phyloP scores from a whole-genome alignment of 2,329 filamentous ascomycete species.

The Fusarium sacchari region DNA sequence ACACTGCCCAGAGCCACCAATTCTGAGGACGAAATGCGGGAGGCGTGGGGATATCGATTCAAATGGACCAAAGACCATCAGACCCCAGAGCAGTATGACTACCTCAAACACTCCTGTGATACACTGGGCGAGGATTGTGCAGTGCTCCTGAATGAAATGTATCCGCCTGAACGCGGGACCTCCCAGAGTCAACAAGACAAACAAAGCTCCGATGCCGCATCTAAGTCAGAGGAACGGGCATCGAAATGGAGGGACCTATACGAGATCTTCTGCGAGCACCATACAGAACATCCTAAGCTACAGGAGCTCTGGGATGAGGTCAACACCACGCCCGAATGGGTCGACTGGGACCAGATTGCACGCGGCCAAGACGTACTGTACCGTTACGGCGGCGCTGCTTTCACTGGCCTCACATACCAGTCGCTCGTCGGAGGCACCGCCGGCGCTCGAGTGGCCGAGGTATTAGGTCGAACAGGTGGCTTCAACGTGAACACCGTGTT shows the following conservation, averaged over 20 bases:
- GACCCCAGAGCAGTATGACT: background rate
- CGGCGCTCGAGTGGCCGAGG: background rate
- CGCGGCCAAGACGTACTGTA: background rate
- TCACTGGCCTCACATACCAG: background rate
- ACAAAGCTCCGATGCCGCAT: fast-evolving
- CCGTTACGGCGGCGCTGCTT: fast-evolving
- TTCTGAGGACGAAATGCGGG: background rate
- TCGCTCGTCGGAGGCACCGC: background rate
- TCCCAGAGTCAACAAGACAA: background rate
- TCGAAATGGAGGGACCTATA: background rate
- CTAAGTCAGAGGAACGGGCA: fast-evolving
- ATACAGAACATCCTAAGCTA: background rate
- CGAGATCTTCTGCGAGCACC: background rate
- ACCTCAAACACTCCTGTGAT: background rate
- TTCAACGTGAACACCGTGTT: background rate
- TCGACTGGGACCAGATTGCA: background rate
- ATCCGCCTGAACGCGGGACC: background rate
- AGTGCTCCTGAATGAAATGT: background rate
- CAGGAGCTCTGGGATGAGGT: background rate
- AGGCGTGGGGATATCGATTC: background rate
- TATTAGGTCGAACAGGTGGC: background rate
- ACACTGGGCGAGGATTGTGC: background rate
- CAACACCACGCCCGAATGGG: background rate
- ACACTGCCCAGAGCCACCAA: background rate
- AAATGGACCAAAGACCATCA: background rate